phyloP scores from a whole-genome alignment of 495 filamentous ascomycete genomes.

The Trichocladium uniseriatum region DNA sequence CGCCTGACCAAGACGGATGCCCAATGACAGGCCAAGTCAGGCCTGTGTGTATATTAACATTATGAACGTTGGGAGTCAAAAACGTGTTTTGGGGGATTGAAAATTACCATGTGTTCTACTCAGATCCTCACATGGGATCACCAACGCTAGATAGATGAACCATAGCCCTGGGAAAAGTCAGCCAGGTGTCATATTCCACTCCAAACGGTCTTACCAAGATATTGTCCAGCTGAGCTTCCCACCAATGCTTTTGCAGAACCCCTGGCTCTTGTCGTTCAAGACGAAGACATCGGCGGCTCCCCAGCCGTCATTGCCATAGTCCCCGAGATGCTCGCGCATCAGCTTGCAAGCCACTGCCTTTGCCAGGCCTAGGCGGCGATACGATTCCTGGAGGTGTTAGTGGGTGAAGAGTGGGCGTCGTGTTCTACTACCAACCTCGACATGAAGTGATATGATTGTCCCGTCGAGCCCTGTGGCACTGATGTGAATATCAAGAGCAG shows the following conservation, averaged over 20 bases:
- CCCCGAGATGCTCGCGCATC: conserved; percentile 29
- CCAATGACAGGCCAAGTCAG: neutral
- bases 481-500: neutral
- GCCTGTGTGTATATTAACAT: too few relatives aligned
- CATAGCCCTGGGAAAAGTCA: conserved; percentile 13
- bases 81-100: too few relatives aligned
- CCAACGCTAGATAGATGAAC: conserved; percentile 14
- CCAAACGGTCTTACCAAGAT: conserved; percentile 33
- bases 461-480: conserved; percentile 24
- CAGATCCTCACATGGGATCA: conserved; percentile 5
- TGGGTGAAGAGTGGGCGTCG: neutral
- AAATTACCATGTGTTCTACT: too few relatives aligned
- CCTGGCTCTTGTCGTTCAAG: conserved; percentile 32
- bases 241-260: conserved; percentile 36
- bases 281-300: conserved; percentile 37
- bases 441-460: conserved; percentile 25
- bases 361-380: conserved; percentile 35
- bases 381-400: conserved; percentile 23
- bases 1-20: conserved; percentile 42
- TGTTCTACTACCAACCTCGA: conserved; percentile 21
- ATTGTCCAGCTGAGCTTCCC: conserved; percentile 29
- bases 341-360: conserved; percentile 35
- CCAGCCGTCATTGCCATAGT: conserved; percentile 32
- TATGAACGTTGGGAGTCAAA: too few relatives aligned
- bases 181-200: neutral